These are phyloP conservation scores for Blastocystis sp. DNA, from an alignment of 352 stramenopile genomes.

Conservation along the genomic window DNA sequence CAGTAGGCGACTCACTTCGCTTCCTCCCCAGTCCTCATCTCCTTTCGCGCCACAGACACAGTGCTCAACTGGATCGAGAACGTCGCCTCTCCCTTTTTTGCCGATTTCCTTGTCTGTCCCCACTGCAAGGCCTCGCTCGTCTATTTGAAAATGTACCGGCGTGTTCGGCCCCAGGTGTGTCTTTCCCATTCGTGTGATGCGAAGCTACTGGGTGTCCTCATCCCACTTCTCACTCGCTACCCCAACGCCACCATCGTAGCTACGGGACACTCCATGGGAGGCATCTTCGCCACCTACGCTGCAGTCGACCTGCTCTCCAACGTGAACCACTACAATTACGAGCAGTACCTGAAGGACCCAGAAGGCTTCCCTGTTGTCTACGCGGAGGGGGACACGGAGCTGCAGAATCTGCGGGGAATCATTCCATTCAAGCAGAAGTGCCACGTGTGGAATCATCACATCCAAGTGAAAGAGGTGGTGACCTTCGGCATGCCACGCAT, in stretches of 20 bases:
- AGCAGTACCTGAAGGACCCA: not conserved
- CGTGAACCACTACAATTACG: slow-evolving; percentile 3
- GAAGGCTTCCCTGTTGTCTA: not conserved
- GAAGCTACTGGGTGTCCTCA: not conserved
- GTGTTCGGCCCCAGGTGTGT: not conserved
- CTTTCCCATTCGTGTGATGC: not conserved
- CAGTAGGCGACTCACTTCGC: not conserved
- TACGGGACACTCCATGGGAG: slow-evolving; percentile 31
- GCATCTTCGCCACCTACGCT: slow-evolving; percentile 12
- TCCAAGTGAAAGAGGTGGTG: not conserved
- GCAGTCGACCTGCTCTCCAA: slow-evolving; percentile 4
- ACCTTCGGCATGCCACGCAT: slow-evolving; percentile 49
- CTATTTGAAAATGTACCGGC: slow-evolving; percentile 7
- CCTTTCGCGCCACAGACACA: slow-evolving; percentile 8
- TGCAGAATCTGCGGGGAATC: too few relatives aligned
- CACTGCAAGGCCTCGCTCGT: not conserved
- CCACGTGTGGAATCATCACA: not conserved
- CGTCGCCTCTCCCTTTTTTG: not conserved
- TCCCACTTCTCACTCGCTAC: not conserved
- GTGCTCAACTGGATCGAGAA: slow-evolving; percentile 35
- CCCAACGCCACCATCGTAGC: not conserved
- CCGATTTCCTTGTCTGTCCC: slow-evolving; percentile 13
- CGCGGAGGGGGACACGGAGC: too few relatives aligned
- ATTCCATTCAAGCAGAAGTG: not conserved
- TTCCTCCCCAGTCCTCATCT: slow-evolving; percentile 5